Evolutionary conservation across 1,284 basidiomycete species (phyloP), one percentile per base, ranked within the genome.

Genomic region (Coniophora puteana): DNA sequence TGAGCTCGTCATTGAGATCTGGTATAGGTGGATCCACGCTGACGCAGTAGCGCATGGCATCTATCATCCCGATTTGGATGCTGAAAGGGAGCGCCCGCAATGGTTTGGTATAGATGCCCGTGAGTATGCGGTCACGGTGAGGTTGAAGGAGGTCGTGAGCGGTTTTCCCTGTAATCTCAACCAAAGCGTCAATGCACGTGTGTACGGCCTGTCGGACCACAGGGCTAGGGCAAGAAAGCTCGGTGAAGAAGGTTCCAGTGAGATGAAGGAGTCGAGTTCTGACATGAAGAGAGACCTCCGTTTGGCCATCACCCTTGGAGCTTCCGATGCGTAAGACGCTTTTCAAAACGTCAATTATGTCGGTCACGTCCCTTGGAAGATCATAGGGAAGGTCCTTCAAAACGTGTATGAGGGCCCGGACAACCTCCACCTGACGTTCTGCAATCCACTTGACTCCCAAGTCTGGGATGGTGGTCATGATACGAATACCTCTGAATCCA

Each of bases 41-140:
- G 45, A 95, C 76, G 58, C 91, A 90, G 61, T 94, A 99, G 14
- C 94, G 89, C 47, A 99, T 83, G 10, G 93, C 93, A 58, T 99
- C 96, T 44, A 99, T 94, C 76, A 98, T 93, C 23, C 94, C 96
- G 43, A 99, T 97, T 63, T 99, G 96, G 62, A 95, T 92, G 12
- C 89, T 78, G 59, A 98, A 95, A 2, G 94, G 93, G 14, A 99
- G 75, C 0, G 96, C 96, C 41, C 96, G 78, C n/a, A 99, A 74
- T 14, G 96, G 96, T 61, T 99, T 99, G 20, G 89, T 90, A 67
- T 92, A 99, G 54, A 99, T 95, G 1, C 88, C 85, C 14, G 80
- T 79, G 36, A 98, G 72, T 59, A 98, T 82, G 12, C 93, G 84
- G 45, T 93, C 89, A 36, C 92, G 86, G 51, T 94, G 91, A 2